phyloP scores from a whole-genome alignment of 192 early-diverging fungal species.

The Dissophora globulifera region DNA sequence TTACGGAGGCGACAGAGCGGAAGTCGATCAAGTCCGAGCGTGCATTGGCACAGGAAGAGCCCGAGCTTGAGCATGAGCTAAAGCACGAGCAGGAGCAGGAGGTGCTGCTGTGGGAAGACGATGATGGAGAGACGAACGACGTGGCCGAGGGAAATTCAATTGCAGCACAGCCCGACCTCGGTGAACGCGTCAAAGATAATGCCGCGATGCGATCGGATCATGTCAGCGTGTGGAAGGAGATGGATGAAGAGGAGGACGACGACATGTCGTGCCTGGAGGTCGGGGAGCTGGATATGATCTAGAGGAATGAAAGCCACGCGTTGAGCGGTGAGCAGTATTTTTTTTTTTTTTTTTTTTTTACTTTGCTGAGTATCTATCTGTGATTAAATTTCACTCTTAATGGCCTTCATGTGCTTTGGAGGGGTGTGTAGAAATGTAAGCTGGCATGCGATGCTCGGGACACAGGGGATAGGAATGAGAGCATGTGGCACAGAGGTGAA shows the following conservation, averaged over 20 bases:
- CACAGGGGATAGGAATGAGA: too few species aligned
- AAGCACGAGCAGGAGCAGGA: neutral
- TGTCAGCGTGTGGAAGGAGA: neutral
- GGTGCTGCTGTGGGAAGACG: slow-evolving; percentile 32
- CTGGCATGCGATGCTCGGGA: too few species aligned
- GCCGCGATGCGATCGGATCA: too few species aligned
- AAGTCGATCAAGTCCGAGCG: neutral
- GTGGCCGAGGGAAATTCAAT: neutral
- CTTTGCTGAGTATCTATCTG: too few species aligned
- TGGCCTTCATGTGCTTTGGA: slow-evolving; percentile 5
- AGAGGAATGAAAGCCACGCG: neutral
- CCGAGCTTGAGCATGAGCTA: neutral
- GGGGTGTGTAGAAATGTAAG: neutral
- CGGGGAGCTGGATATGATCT: slow-evolving; percentile 5
- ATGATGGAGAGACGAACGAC: slow-evolving; percentile 7
- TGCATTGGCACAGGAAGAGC: neutral
- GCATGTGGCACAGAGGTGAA: too few species aligned
- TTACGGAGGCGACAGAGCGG: neutral
- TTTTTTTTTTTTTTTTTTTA: too few species aligned
- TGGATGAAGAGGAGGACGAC: slow-evolving; percentile 7
- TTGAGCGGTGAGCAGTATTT: too few species aligned
- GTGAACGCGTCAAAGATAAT: too few species aligned
- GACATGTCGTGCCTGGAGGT: slow-evolving; percentile 34
- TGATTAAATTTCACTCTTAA: too few species aligned
- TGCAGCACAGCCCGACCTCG: neutral